Conservation (phyloP, 768 basidiomycete species). For the Daedaleopsis nitida region DNA sequence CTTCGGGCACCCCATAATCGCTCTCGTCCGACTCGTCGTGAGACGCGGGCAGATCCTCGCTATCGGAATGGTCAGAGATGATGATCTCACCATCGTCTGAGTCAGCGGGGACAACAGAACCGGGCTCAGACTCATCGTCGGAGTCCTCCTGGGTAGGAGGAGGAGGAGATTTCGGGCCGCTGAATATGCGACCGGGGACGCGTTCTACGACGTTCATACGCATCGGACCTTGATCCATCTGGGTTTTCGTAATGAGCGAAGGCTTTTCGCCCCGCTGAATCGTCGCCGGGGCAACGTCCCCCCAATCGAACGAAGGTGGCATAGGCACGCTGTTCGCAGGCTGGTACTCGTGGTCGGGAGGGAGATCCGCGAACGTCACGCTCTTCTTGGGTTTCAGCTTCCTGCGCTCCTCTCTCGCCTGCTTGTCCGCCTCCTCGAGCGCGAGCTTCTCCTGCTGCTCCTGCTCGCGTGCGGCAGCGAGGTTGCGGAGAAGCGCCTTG, state of each 20-base stretch:
- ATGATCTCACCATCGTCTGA: slow-evolving; percentile 35
- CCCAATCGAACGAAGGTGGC: slow-evolving; percentile 41
- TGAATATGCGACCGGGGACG: slow-evolving; percentile 36
- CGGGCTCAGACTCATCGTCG: slow-evolving; percentile 64
- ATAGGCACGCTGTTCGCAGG: slow-evolving; percentile 20
- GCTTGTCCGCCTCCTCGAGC: slow-evolving; percentile 32
- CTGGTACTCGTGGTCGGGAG: slow-evolving; percentile 29
- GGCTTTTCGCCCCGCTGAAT: slow-evolving; percentile 42
- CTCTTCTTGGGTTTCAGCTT: slow-evolving; percentile 53
- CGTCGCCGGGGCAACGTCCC: slow-evolving; percentile 55
- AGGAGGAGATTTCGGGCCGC: slow-evolving; percentile 24
- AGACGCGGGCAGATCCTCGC: slow-evolving; percentile 7
- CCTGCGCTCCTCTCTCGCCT: slow-evolving; percentile 29
- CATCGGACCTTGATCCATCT: slow-evolving; percentile 52
- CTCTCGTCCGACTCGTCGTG: slow-evolving; percentile 28
- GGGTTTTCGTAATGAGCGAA: slow-evolving; percentile 33
- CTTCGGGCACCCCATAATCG: slow-evolving; percentile 26
- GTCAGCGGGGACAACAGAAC: slow-evolving; percentile 32
- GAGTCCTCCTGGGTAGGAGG: slow-evolving; percentile 46
- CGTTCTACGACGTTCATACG: slow-evolving; percentile 73
- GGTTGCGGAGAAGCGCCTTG: slow-evolving; percentile 55
- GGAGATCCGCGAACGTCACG: slow-evolving; percentile 62
- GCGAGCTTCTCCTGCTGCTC: slow-evolving; percentile 38
- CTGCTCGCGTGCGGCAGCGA: slow-evolving; percentile 42
- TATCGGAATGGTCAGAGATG: slow-evolving; percentile 19